phyloP scores from a whole-genome alignment of 148 eudicot species.

The Polygonum aviculare region DNA sequence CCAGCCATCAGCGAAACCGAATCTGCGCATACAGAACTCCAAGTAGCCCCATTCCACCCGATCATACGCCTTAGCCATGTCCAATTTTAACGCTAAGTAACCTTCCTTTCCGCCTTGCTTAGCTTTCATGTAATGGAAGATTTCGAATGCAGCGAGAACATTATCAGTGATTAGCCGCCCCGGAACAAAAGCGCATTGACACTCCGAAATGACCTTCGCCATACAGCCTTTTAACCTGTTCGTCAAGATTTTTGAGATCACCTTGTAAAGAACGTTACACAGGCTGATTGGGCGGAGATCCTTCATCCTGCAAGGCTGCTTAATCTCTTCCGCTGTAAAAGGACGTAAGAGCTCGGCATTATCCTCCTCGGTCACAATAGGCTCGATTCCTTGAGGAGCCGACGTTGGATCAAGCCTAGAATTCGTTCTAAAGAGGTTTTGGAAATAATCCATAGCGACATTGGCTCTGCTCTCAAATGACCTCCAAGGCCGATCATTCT shows the following conservation, averaged over 20 bases:
- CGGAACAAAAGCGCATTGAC: neutral
- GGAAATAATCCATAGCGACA: neutral
- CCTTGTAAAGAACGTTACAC: neutral
- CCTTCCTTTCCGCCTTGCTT: neutral
- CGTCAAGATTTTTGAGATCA: neutral
- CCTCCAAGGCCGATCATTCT: neutral
- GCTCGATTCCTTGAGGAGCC: neutral
- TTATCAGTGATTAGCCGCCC: neutral
- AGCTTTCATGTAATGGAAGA: neutral
- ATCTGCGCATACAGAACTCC: neutral
- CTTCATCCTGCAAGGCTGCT: neutral
- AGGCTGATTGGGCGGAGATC: neutral
- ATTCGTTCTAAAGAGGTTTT: no score
- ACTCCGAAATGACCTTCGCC: neutral
- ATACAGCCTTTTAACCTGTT: neutral
- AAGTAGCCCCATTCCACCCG: neutral
- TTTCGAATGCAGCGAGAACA: neutral
- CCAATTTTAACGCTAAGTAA: neutral
- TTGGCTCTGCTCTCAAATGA: neutral
- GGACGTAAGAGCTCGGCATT: neutral
- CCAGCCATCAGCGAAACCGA: neutral
- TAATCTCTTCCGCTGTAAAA: neutral
- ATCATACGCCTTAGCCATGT: conserved; percentile 5
- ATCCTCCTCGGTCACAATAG: neutral
- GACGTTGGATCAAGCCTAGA: no score